Conservation (phyloP, 805 yeast species). For the Suhomyces sp. region DNA sequence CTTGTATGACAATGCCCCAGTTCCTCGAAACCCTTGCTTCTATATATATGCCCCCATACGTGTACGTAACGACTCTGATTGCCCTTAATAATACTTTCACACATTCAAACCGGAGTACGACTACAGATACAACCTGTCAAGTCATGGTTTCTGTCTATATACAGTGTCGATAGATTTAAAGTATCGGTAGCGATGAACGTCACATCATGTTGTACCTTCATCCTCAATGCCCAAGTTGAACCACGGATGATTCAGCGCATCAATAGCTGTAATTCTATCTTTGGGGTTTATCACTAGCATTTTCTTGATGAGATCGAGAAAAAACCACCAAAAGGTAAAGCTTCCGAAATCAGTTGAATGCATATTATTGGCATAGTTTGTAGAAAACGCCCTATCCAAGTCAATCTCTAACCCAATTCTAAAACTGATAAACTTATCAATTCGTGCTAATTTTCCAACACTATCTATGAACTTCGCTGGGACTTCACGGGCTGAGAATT, state of each 20-base stretch:
- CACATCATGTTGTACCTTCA: slow-evolving; percentile 39
- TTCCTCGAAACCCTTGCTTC: too few relatives aligned
- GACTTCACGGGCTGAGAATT: slow-evolving; percentile 40
- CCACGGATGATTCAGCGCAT: slow-evolving; percentile 48
- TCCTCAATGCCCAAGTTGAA: slow-evolving; percentile 47
- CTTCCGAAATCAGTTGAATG: slow-evolving; percentile 53
- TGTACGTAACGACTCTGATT: too few relatives aligned
- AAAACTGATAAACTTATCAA: slow-evolving; percentile 45
- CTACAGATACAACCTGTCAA: too few relatives aligned
- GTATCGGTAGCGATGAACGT: too few relatives aligned
- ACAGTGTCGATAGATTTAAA: too few relatives aligned
- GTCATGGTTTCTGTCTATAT: too few relatives aligned
- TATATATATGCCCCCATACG: too few relatives aligned
- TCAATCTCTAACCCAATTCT: slow-evolving; percentile 41
- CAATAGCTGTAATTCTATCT: slow-evolving; percentile 39
- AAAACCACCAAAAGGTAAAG: slow-evolving; percentile 81
- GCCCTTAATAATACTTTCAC: too few relatives aligned
- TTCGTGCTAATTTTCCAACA: slow-evolving; percentile 41
- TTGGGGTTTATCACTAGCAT: slow-evolving; percentile 40
- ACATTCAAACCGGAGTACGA: too few relatives aligned
- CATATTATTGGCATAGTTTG: slow-evolving; percentile 37
- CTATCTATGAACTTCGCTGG: slow-evolving; percentile 38
- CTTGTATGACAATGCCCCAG: too few relatives aligned
- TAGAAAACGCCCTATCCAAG: slow-evolving; percentile 38
- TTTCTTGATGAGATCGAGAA: slow-evolving; percentile 45